Conservation (phyloP, 2,329 filamentous ascomycete species). For the Tolypocladium album region DNA sequence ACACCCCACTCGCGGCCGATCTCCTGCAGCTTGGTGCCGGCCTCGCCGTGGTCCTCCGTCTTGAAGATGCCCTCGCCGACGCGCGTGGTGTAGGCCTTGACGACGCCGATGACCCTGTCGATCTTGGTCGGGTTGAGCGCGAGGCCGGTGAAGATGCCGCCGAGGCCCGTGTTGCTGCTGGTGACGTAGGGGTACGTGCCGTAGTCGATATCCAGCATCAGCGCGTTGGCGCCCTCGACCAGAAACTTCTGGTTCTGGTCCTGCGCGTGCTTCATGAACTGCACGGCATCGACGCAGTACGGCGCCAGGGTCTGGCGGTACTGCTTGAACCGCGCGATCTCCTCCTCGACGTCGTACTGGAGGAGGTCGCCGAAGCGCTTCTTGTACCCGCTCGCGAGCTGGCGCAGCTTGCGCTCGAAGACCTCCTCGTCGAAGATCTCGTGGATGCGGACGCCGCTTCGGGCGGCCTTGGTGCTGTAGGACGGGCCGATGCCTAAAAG, state of each 20-base stretch:
- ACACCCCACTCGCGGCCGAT: slow-evolving; percentile 17
- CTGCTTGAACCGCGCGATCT: slow-evolving; percentile 50
- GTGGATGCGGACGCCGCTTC: slow-evolving; percentile 55
- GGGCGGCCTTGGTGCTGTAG: slow-evolving; percentile 15
- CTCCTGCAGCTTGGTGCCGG: slow-evolving; percentile 35
- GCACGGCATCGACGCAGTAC: slow-evolving; percentile 57
- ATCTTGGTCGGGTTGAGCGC: slow-evolving; percentile 41
- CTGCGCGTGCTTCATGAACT: slow-evolving; percentile 52
- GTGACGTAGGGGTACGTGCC: slow-evolving; percentile 20
- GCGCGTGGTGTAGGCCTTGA: slow-evolving; percentile 32
- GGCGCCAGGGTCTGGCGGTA: slow-evolving; percentile 46
- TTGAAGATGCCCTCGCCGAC: slow-evolving; percentile 7
- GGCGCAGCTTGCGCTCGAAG: slow-evolving; percentile 57
- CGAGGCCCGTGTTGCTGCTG: slow-evolving; percentile 14
- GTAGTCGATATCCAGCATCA: slow-evolving; percentile 58
- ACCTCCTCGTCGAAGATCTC: slow-evolving; percentile 57
- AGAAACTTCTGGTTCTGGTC: slow-evolving; percentile 48
- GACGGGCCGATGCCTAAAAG: slow-evolving; percentile 5
- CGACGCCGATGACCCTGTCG: slow-evolving; percentile 49
- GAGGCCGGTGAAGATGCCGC: slow-evolving; percentile 14
- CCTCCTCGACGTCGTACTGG: slow-evolving; percentile 57
- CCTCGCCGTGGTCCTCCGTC: slow-evolving; percentile 7
- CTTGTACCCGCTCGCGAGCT: slow-evolving; percentile 47
- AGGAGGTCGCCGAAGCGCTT: slow-evolving; percentile 59
- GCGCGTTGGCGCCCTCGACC: slow-evolving; percentile 51